A percentile compares a stretch with the other conserved stretches of the same genome.
These are phyloP conservation scores for Ogataea salicorniae DNA, from an alignment of 805 yeast genomes.

Conservation along the genomic window DNA sequence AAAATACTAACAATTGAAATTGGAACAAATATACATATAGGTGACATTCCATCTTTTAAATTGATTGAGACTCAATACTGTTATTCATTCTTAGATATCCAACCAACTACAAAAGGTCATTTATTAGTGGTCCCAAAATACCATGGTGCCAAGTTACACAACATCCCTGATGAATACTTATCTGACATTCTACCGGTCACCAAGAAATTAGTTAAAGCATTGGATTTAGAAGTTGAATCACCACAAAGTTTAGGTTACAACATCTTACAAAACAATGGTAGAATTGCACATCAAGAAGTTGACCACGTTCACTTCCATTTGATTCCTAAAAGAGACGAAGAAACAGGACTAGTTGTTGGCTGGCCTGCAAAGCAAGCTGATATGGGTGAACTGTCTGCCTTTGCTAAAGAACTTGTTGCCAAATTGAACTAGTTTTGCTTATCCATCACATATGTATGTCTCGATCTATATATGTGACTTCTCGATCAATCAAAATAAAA, in stretches of 20 bases:
- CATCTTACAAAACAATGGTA: constrained; percentile 86
- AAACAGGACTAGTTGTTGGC: constrained; percentile 78
- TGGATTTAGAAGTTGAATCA: constrained; percentile 59
- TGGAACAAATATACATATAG: constrained; percentile 29
- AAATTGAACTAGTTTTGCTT: constrained; percentile 24
- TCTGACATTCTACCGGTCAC: constrained; percentile 84
- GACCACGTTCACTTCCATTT: constrained; percentile 96
- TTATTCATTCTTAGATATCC: constrained; percentile 86
- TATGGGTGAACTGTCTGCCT: constrained; percentile 61
- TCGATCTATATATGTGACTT: no score
- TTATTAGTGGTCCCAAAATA: constrained; percentile 85
- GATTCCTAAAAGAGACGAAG: constrained; percentile 76
- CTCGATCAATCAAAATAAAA: no score
- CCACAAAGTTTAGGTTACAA: constrained; percentile 76
- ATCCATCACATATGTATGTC: no score
- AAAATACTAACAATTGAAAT: neutral
- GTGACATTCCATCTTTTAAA: constrained; percentile 93
- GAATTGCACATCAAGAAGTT: constrained; percentile 92
- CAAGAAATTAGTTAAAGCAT: constrained; percentile 74
- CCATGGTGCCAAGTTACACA: constrained; percentile 91
- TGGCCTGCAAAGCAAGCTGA: constrained; percentile 92
- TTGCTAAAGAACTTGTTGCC: constrained; percentile 55
- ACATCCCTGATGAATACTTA: constrained; percentile 86
- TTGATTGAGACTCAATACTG: constrained; percentile 77
- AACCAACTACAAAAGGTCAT: constrained; percentile 88